Evolutionary conservation across 495 filamentous ascomycete species (phyloP).

Genomic region (Penicillium pancosmium): DNA sequence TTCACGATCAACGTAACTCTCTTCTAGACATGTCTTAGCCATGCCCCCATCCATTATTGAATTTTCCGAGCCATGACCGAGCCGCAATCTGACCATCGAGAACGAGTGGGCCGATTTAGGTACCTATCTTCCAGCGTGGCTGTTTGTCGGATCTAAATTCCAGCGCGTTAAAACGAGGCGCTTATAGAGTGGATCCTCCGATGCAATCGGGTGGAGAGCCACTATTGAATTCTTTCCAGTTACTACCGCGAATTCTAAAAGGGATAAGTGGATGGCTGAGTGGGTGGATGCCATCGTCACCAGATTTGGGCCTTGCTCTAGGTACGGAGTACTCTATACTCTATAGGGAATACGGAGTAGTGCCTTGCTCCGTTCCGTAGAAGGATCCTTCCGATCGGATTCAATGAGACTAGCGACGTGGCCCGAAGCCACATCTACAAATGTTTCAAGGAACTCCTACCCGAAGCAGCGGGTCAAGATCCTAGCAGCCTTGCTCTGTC

Average conservation of each 20-base stretch:
- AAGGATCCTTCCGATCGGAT: background rate
- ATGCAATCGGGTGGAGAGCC: background rate
- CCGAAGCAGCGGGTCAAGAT: background rate
- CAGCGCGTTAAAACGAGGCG: slow-evolving; percentile 12
- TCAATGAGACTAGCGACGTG: slow-evolving; percentile 12
- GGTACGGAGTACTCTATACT: background rate
- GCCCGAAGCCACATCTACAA: slow-evolving; percentile 10
- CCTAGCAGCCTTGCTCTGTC: too few species aligned
- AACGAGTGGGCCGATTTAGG: background rate
- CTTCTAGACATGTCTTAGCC: background rate
- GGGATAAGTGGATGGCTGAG: background rate
- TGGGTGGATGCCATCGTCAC: background rate
- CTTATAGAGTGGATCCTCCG: slow-evolving; percentile 11
- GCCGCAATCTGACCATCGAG: slow-evolving; percentile 4
- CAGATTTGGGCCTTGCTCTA: background rate
- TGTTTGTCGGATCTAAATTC: slow-evolving; percentile 5
- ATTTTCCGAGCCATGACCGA: background rate
- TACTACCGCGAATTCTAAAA: background rate
- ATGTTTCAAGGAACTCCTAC: background rate
- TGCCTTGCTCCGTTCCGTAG: too few species aligned
- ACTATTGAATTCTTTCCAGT: background rate
- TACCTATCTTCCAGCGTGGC: background rate
- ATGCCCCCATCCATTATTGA: slow-evolving; percentile 1
- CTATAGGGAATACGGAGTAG: background rate
- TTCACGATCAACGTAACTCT: background rate